A percentile compares a stretch with the other conserved stretches of the same genome.
Evolutionary conservation across 495 filamentous ascomycete genomes (phyloP).

Genomic region (Bacidia gigantensis): DNA sequence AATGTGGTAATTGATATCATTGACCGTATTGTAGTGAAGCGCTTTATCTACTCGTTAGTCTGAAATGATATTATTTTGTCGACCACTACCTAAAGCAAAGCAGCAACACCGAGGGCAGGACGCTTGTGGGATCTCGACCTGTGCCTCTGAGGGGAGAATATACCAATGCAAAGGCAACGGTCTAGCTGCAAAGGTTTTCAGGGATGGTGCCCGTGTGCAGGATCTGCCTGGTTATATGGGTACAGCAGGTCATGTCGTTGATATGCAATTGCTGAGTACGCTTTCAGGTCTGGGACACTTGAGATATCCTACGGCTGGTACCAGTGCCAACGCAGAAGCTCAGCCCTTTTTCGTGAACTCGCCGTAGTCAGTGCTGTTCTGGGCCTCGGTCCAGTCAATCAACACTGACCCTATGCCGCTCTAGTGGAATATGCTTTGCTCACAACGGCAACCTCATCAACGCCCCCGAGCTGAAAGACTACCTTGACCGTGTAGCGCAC

Average conservation of each 20-base stretch:
- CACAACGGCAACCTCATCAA: slow-evolving; percentile 96
- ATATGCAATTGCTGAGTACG: neutral
- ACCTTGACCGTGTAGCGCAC: slow-evolving; percentile 78
- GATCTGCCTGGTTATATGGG: slow-evolving; percentile 87
- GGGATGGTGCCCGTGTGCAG: slow-evolving; percentile 50
- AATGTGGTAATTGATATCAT: neutral
- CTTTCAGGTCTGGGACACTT: slow-evolving; percentile 51
- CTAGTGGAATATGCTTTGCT: slow-evolving; percentile 53
- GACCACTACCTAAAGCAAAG: slow-evolving; percentile 3
- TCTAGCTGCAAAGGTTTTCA: slow-evolving; percentile 79
- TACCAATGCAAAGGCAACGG: slow-evolving; percentile 89
- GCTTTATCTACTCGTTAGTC: slow-evolving; percentile 53
- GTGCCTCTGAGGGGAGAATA: slow-evolving; percentile 62
- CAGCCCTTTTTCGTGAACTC: slow-evolving; percentile 60
- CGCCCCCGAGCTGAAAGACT: slow-evolving; percentile 60
- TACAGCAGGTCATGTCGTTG: slow-evolving; percentile 11
- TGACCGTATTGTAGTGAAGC: slow-evolving; percentile 39
- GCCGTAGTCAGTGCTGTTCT: too few species aligned
- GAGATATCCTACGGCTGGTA: slow-evolving; percentile 83
- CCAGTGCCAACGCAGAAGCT: slow-evolving; percentile 64
- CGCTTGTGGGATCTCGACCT: slow-evolving; percentile 70
- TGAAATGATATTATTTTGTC: too few species aligned
- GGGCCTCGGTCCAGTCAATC: too few species aligned
- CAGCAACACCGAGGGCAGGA: slow-evolving; percentile 52
- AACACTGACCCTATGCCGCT: too few species aligned